These are phyloP conservation scores for Phellopilus nigrolimitatus DNA, from an alignment of 1,284 basidiomycete species.

Conservation along the genomic window DNA sequence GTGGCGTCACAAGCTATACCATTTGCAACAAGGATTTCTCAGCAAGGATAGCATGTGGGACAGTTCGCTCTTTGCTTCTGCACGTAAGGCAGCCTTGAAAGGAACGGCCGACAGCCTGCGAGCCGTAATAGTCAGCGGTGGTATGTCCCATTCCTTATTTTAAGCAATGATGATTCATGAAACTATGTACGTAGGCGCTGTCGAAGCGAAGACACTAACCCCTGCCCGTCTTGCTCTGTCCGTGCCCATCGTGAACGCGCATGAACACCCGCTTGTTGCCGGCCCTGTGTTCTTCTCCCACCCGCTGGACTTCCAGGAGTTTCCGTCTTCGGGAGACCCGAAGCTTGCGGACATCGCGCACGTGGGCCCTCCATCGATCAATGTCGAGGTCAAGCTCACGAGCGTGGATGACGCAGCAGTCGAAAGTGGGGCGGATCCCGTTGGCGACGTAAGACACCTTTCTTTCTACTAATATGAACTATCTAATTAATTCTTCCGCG, in stretches of 20 bases:
- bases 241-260: conserved; percentile 60
- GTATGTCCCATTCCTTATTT: conserved; percentile 32
- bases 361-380: conserved; percentile 68
- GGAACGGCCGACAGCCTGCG: conserved; percentile 54
- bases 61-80: conserved; percentile 61
- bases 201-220: conserved; percentile 37
- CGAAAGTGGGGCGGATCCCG: conserved; percentile 56
- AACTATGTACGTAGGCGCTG: not conserved
- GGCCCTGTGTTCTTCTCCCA: conserved; percentile 72
- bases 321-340: conserved; percentile 32
- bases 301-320: conserved; percentile 69
- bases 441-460: conserved; percentile 42
- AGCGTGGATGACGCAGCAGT: conserved; percentile 57
- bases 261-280: conserved; percentile 54
- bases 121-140: conserved; percentile 58
- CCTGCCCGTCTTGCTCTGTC: conserved; percentile 66
- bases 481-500: conserved; percentile 25
- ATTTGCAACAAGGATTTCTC: conserved; percentile 61
- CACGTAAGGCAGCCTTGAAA: conserved; percentile 55
- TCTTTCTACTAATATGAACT: conserved; percentile 33
- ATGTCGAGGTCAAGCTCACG: conserved; percentile 66
- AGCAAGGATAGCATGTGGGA: conserved; percentile 78
- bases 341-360: conserved; percentile 41
- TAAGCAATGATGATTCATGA: not conserved
- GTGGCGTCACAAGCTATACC: conserved; percentile 68